Evolutionary conservation across 306 rosid genomes (phyloP).

Genomic region (Cucumis sativus): Cucumber_9930_V3 NC_026656.2:1558001-1558500

Average conservation of each 20-base stretch:
- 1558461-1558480: background rate
- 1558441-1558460: background rate
- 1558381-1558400: background rate
- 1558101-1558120: background rate
- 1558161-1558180: slow-evolving; percentile 2
- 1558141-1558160: slow-evolving; percentile 4
- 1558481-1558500: background rate
- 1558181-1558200: background rate
- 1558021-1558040: background rate
- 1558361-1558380: slow-evolving; percentile 4
- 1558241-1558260: slow-evolving; percentile 5
- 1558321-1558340: background rate
- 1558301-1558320: background rate
- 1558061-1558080: background rate
- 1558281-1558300: background rate
- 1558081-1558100: background rate
- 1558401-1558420: background rate
- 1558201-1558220: slow-evolving; percentile 1
- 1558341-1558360: slow-evolving; percentile 1
- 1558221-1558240: slow-evolving; percentile 1
- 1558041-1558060: background rate
- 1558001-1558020: background rate
- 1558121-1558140: background rate
- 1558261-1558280: slow-evolving; percentile 1
- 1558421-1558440: background rate